A percentile compares a stretch with the other conserved stretches of the same genome.
phyloP scores from a whole-genome alignment of 805 yeast species.

The Cyberlindnera xishuangbannaensis region DNA sequence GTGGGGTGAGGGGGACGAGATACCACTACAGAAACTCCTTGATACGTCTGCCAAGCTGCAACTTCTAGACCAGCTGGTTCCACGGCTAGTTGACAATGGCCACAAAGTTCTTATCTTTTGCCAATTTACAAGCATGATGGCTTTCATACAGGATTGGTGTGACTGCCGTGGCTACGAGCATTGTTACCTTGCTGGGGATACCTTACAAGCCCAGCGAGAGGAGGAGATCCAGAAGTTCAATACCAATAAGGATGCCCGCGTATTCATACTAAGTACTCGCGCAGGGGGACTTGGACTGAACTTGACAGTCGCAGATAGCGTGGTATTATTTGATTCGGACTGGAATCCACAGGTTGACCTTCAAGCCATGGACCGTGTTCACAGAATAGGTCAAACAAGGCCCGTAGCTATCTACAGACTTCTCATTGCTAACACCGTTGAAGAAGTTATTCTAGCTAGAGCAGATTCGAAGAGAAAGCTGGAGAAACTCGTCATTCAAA shows the following conservation, averaged over 20 bases:
- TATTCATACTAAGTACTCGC: conserved; percentile 80
- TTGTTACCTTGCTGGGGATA: conserved; percentile 74
- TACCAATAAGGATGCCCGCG: conserved; percentile 29
- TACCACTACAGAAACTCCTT: conserved; percentile 36
- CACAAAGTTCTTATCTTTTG: conserved; percentile 81
- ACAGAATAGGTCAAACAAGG: conserved; percentile 82
- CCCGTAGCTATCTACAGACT: conserved; percentile 83
- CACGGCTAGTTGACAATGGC: conserved; percentile 37
- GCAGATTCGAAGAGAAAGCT: conserved; percentile 77
- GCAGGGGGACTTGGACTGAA: conserved; percentile 96
- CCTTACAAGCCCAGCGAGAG: conserved; percentile 60
- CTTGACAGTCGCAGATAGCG: conserved; percentile 82
- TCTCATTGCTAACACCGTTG: conserved; percentile 73
- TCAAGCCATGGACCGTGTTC: conserved; percentile 95
- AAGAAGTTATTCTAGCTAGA: conserved; percentile 70
- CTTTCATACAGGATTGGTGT: conserved; percentile 73
- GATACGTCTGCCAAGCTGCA: conserved; percentile 68
- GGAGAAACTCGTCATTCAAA: conserved; percentile 68
- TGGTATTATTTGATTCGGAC: conserved; percentile 84
- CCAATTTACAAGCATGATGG: conserved; percentile 82
- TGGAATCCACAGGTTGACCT: conserved; percentile 98
- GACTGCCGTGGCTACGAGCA: conserved; percentile 37
- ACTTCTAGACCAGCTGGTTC: conserved; percentile 57
- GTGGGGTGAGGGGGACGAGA: conserved; percentile 41
- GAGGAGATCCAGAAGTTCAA: conserved; percentile 48